Evolutionary conservation across 768 basidiomycete species (phyloP).

Genomic region (Coprinellus micaceus): DNA sequence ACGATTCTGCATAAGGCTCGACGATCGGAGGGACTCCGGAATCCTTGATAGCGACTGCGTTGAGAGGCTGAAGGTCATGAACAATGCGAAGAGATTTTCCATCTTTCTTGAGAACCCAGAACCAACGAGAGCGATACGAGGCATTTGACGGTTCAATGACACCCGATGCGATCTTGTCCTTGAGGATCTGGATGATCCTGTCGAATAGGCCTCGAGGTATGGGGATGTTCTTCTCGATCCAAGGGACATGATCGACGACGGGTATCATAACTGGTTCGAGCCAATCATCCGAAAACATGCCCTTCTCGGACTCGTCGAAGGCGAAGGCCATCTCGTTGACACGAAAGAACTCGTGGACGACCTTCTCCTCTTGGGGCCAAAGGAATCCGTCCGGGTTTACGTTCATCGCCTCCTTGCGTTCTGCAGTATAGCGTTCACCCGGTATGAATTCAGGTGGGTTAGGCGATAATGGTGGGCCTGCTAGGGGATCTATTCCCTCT

Average conservation of each 20-base stretch:
- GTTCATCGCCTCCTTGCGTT: slow-evolving; percentile 22
- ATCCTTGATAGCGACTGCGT: slow-evolving; percentile 33
- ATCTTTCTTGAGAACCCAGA: slow-evolving; percentile 38
- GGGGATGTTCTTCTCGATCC: slow-evolving; percentile 27
- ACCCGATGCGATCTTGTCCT: slow-evolving; percentile 33
- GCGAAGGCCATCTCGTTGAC: slow-evolving; percentile 30
- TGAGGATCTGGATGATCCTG: slow-evolving; percentile 28
- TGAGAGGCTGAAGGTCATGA: slow-evolving; percentile 35
- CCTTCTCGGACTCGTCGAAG: slow-evolving; percentile 34
- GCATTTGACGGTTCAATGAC: slow-evolving; percentile 38
- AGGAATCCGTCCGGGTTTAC: slow-evolving; percentile 30
- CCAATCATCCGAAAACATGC: slow-evolving; percentile 28
- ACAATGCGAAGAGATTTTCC: slow-evolving; percentile 30
- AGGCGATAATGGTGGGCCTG: slow-evolving; percentile 19
- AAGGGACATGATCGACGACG: slow-evolving; percentile 29
- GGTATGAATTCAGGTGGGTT: slow-evolving; percentile 31
- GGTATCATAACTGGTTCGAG: slow-evolving; percentile 32
- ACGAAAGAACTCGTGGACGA: slow-evolving; percentile 32
- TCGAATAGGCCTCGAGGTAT: slow-evolving; percentile 29
- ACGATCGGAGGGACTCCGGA: slow-evolving; percentile 30
- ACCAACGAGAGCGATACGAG: slow-evolving; percentile 39
- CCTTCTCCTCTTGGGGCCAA: slow-evolving; percentile 31
- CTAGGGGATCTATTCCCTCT: slow-evolving; percentile 27
- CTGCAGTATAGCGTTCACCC: slow-evolving; percentile 20
- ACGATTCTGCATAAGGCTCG: slow-evolving; percentile 29